A percentile compares a stretch with the other conserved stretches of the same genome.
Evolutionary conservation across 805 yeast genomes (phyloP).

Genomic region (Candida ponderosae): DNA sequence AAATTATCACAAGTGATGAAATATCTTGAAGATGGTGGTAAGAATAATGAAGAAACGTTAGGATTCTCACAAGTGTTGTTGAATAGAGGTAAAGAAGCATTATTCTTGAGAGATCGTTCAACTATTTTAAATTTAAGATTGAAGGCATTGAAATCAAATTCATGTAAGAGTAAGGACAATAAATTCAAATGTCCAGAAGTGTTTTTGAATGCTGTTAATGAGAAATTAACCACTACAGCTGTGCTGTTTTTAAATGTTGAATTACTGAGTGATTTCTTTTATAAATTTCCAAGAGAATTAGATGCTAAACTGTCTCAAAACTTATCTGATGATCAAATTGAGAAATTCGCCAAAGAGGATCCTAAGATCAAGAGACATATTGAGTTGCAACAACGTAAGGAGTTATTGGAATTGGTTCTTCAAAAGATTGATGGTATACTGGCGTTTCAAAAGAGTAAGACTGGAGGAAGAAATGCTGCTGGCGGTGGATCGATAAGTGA

Average conservation of each 20-base stretch:
- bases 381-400: conserved; percentile 90
- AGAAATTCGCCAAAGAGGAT: conserved; percentile 88
- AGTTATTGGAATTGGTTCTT: conserved; percentile 75
- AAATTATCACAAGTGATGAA: conserved; percentile 79
- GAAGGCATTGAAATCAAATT: conserved; percentile 63
- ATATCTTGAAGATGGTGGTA: conserved; percentile 39
- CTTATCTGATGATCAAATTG: conserved; percentile 70
- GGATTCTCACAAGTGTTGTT: conserved; percentile 78
- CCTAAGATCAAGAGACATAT: conserved; percentile 85
- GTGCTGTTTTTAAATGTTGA: conserved; percentile 91
- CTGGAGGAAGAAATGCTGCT: conserved; percentile 8
- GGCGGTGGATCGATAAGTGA: neutral
- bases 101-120: conserved; percentile 69
- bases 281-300: conserved; percentile 90
- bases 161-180: conserved; percentile 71
- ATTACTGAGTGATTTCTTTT: conserved; percentile 86
- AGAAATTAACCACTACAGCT: conserved; percentile 87
- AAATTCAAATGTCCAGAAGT: conserved; percentile 93
- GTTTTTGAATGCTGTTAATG: conserved; percentile 85
- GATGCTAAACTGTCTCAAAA: conserved; percentile 63
- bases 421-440: conserved; percentile 63
- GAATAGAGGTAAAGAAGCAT: conserved; percentile 75
- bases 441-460: conserved; percentile 24
- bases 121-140: conserved; percentile 67
- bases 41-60: conserved; percentile 54